These are phyloP conservation scores for Colletotrichum trifolii DNA, from an alignment of 2,329 filamentous ascomycete species.

Conservation along the genomic window DNA sequence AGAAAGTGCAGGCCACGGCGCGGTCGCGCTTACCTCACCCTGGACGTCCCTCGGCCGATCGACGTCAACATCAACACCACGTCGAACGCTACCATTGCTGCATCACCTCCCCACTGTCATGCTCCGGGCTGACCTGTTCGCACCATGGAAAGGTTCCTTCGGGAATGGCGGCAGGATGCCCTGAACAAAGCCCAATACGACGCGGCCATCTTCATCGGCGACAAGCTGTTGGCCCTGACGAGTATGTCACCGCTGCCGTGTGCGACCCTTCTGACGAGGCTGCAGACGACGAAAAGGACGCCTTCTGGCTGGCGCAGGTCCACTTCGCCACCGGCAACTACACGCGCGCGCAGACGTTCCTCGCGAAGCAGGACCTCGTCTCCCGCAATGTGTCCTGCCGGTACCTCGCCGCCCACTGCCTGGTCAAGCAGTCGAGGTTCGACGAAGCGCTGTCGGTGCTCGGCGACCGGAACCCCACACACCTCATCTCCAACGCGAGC, in stretches of 20 bases:
- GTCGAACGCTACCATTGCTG: too few species aligned
- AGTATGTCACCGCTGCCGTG: slow-evolving; percentile 64
- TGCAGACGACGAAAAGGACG: slow-evolving; percentile 89
- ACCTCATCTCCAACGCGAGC: slow-evolving; percentile 76
- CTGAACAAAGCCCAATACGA: slow-evolving; percentile 97
- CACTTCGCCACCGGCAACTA: slow-evolving; percentile 97
- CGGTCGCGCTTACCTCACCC: slow-evolving; percentile 35
- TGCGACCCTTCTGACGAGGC: slow-evolving; percentile 6
- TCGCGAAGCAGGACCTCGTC: slow-evolving; percentile 85
- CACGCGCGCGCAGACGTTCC: slow-evolving; percentile 86
- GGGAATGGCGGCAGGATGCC: slow-evolving; percentile 95
- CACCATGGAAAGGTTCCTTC: slow-evolving; percentile 89
- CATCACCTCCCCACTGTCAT: too few species aligned
- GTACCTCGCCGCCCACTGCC: slow-evolving; percentile 93
- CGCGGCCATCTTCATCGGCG: slow-evolving; percentile 94
- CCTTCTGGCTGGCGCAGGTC: slow-evolving; percentile 97
- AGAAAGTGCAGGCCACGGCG: slow-evolving; percentile 29
- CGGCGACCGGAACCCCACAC: slow-evolving; percentile 92
- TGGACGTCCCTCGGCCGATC: slow-evolving; percentile 15
- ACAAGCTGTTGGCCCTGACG: slow-evolving; percentile 94
- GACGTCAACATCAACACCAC: slow-evolving; percentile 23
- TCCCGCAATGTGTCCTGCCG: slow-evolving; percentile 85
- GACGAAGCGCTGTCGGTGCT: slow-evolving; percentile 89
- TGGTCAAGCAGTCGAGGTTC: slow-evolving; percentile 90
- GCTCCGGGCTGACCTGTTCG: too few species aligned